Conservation (phyloP, 495 filamentous ascomycete species). For the Penicillium steckii region DNA sequence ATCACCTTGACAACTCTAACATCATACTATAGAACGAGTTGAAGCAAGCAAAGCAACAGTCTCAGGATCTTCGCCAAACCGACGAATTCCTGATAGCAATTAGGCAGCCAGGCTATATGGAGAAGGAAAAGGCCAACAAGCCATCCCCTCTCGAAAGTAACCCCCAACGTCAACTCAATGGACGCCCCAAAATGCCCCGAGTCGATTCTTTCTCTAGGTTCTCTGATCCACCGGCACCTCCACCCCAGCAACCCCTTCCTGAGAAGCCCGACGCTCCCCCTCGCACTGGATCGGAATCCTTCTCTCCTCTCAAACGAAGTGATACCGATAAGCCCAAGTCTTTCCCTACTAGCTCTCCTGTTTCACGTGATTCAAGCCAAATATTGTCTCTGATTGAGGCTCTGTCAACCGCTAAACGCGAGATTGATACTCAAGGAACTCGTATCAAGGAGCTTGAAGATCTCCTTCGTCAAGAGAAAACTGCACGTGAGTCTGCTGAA, state of each 20-base stretch:
- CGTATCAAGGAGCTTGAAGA: constrained; percentile 81
- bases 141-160: constrained; percentile 37
- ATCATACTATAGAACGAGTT: constrained; percentile 68
- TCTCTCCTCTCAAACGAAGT: constrained; percentile 62
- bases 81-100: constrained; percentile 76
- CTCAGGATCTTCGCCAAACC: constrained; percentile 77
- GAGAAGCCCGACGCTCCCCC: constrained; percentile 78
- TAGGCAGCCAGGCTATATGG: constrained; percentile 63
- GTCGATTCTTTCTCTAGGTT: constrained; percentile 61
- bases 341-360: constrained; percentile 56
- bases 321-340: constrained; percentile 73
- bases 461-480: constrained; percentile 72
- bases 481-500: constrained; percentile 80
- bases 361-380: constrained; percentile 66
- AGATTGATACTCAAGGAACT: constrained; percentile 72
- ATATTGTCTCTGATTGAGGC: constrained; percentile 80
- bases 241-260: constrained; percentile 85
- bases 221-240: constrained; percentile 86
- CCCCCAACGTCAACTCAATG: constrained; percentile 41
- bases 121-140: constrained; percentile 57
- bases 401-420: constrained; percentile 73
- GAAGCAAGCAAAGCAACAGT: constrained; percentile 81
- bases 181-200: constrained; percentile 55
- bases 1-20: constrained; percentile 10
- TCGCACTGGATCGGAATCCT: constrained; percentile 39